Evolutionary conservation across 2,329 filamentous ascomycete genomes (phyloP), one percentile per base, ranked within the genome.

Genomic region (Biscogniauxia sp.): DNA sequence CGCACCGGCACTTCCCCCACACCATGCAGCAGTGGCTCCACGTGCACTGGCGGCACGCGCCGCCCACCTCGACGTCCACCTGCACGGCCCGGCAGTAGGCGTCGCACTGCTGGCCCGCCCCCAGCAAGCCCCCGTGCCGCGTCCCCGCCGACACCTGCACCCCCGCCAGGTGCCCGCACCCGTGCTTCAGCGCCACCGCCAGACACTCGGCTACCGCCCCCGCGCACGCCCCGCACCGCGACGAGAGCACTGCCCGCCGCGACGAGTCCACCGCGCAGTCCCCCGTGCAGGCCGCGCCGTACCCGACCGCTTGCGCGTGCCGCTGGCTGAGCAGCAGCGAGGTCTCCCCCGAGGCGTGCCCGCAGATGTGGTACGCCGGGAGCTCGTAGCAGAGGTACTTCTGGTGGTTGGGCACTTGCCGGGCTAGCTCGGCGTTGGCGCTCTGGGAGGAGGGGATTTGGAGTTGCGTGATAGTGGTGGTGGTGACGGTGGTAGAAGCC

Each of bases 141-240:
- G 20, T 20, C 8, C 54, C 54, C 11, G 37, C 5, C 7, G 45
- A 56, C 2, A 25, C 41, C 11, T 50, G 37, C 20, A 51, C 41
- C 11, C 54, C 54, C 7, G 41, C 45, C 20, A 56, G 37, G 26
- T 56, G 54, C 11, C 45, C 54, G 54, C 54, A 56, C 11, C 41
- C 23, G 9, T 51, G 17, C 54, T 51, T 50, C 54, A 51, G 23
- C 37, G 17, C 3, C 4, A 51, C 54, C n/a, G 41, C 17, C 15
- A 56, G 37, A 23, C 54, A 51, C 20, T 56, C 54, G 13, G 13
- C 49, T 20, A 32, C 50, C 20, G 26, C 19, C 20, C 3, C 9
- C 19, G 23, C 17, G 23, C 54, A 56, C 41, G 17, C 13, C 9
- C 20, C n/a, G n/a, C 45, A 56, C 9, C 54, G 20, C 13, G 49